Percentiles rank a stretch among this genome's conserved stretches.
Conservation (phyloP, 208 protist genomes). For the Leishmania gerbilli region DNA sequence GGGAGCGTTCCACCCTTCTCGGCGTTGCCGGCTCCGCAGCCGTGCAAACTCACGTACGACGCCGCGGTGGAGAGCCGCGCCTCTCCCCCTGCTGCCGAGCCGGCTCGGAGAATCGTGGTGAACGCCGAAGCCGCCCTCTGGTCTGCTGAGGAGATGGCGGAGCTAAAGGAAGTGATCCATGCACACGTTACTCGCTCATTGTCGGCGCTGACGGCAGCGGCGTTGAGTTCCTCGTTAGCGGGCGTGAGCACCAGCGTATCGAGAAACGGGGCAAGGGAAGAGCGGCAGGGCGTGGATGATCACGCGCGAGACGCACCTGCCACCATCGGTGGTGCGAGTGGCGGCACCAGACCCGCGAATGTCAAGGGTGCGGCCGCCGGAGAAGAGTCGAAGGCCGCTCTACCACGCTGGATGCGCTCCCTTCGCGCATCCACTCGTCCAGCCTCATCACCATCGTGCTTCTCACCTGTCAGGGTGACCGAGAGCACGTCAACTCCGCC, state of each 20-base stretch:
- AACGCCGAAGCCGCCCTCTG: not conserved
- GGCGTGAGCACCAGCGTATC: not conserved
- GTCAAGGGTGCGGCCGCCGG: not conserved
- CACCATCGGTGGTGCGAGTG: not conserved
- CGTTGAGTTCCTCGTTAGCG: not conserved
- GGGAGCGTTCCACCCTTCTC: not conserved
- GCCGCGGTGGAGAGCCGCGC: not conserved
- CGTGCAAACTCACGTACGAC: no score
- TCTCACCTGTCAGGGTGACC: not conserved
- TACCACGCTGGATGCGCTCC: constrained; percentile 9
- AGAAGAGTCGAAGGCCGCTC: not conserved
- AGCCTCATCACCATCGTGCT: not conserved
- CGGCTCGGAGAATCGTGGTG: not conserved
- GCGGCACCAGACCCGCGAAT: not conserved
- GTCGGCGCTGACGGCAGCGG: not conserved
- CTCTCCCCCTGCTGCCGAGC: not conserved
- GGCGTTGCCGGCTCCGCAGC: not conserved
- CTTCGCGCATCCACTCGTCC: not conserved
- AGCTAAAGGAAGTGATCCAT: constrained; percentile 16
- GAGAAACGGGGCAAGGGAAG: not conserved
- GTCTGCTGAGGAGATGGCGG: constrained; percentile 6
- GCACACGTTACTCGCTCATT: not conserved
- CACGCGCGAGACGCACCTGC: not conserved
- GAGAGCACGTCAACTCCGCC: not conserved
- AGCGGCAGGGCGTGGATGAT: not conserved